phyloP scores from a whole-genome alignment of 192 early-diverging fungal genomes.

The Podila minutissima region DNA sequence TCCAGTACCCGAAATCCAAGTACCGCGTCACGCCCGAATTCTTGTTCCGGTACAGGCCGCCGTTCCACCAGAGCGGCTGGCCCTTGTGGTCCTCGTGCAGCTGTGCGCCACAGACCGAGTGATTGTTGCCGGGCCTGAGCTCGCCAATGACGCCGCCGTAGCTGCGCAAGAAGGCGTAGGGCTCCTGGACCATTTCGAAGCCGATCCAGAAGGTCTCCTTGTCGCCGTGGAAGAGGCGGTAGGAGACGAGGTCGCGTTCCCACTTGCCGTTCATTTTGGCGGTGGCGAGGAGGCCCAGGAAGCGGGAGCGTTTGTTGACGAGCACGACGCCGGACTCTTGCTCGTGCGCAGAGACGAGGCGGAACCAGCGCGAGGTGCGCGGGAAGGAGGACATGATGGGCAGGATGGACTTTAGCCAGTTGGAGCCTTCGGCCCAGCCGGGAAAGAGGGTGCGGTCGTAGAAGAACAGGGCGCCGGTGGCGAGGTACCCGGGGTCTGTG shows the following conservation, averaged over 20 bases:
- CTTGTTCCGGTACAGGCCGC: conserved; percentile 60
- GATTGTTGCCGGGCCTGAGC: conserved; percentile 29
- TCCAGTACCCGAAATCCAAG: conserved; percentile 51
- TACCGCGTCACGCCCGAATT: conserved; percentile 47
- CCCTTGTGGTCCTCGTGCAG: conserved; percentile 55
- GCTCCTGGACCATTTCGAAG: conserved; percentile 66
- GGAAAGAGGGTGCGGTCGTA: conserved; percentile 68
- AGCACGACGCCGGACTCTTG: conserved; percentile 71
- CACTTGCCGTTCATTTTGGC: conserved; percentile 66
- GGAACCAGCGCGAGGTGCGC: conserved; percentile 51
- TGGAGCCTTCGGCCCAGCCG: conserved; percentile 24
- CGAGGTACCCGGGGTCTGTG: conserved; percentile 53
- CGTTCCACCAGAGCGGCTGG: conserved; percentile 62
- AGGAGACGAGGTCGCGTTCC: conserved; percentile 60
- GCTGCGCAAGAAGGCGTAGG: conserved; percentile 59
- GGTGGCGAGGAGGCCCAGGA: conserved; percentile 62
- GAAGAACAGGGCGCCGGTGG: conserved; percentile 69
- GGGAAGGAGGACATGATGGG: conserved; percentile 57
- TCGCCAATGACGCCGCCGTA: conserved; percentile 64
- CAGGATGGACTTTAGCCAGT: conserved; percentile 64
- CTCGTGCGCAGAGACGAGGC: conserved; percentile 58
- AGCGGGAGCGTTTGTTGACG: conserved; percentile 59
- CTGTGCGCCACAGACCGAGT: conserved; percentile 56
- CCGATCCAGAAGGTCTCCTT: conserved; percentile 80
- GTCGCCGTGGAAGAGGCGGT: conserved; percentile 65